Conservation (phyloP, 2,329 filamentous ascomycete species). For the Emericellopsis cladophorae region DNA sequence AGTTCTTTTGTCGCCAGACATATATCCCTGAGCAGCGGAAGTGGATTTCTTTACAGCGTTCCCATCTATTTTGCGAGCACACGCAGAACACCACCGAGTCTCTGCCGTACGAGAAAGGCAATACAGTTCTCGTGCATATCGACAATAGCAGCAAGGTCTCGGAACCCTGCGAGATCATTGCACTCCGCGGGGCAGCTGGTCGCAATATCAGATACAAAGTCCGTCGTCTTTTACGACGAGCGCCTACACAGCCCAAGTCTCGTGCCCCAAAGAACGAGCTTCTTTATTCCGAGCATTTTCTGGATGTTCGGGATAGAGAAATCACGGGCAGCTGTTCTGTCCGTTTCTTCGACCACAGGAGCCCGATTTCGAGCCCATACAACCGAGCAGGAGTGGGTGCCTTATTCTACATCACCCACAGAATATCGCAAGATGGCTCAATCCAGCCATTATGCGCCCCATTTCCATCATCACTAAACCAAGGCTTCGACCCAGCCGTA, state of each 20-base stretch:
- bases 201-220: conserved; percentile 2
- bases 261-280: conserved; percentile 41
- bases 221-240: conserved; percentile 39
- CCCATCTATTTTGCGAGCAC: conserved; percentile 42
- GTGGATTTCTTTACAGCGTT: conserved; percentile 44
- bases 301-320: conserved; percentile 18
- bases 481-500: conserved; percentile 39
- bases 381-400: conserved; percentile 51
- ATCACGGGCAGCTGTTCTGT: conserved; percentile 48
- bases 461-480: conserved; percentile 24
- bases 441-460: conserved; percentile 10
- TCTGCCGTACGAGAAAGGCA: conserved; percentile 32
- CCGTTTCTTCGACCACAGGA: conserved; percentile 32
- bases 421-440: conserved; percentile 2
- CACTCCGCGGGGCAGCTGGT: conserved; percentile 11
- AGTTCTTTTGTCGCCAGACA: conserved; percentile 59
- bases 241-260: conserved; percentile 18
- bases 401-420: conserved; percentile 48
- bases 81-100: conserved; percentile 6
- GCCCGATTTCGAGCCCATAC: conserved; percentile 49
- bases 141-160: conserved; percentile 21
- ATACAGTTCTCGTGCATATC: conserved; percentile 41
- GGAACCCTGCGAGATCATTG: conserved; percentile 49
- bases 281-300: conserved; percentile 35
- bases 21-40: conserved; percentile 47